Conservation (phyloP, 805 yeast genomes). For the Ogataea ramenticola region DNA sequence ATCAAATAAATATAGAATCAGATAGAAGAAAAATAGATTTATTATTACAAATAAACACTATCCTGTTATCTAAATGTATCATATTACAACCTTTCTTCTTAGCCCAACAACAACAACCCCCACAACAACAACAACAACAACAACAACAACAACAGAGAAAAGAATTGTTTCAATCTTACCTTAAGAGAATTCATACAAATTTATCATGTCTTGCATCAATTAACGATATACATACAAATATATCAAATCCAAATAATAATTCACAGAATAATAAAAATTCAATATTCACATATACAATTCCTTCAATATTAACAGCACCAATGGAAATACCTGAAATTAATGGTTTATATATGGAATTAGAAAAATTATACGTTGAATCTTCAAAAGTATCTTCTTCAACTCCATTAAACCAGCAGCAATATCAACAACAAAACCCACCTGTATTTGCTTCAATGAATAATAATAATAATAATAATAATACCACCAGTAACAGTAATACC, state of each 20-base stretch:
- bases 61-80: slow-evolving; percentile 25
- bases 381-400: not conserved
- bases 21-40: slow-evolving; percentile 29
- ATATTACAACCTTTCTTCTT: slow-evolving; percentile 19
- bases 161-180: slow-evolving; percentile 25
- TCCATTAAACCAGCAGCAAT: slow-evolving; percentile 9
- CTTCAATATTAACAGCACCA: slow-evolving; percentile 47
- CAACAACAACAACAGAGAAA: slow-evolving; percentile 12
- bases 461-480: slow-evolving; percentile 2
- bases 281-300: slow-evolving; percentile 21
- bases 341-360: slow-evolving; percentile 38
- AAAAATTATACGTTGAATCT: slow-evolving; percentile 48
- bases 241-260: slow-evolving; percentile 14
- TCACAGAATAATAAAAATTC: slow-evolving; percentile 22
- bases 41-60: slow-evolving; percentile 27
- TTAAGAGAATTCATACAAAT: slow-evolving; percentile 30
- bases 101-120: slow-evolving; percentile 4
- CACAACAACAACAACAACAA: not conserved
- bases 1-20: slow-evolving; percentile 17
- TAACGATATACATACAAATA: slow-evolving; percentile 26
- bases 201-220: slow-evolving; percentile 29
- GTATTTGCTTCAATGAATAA: slow-evolving; percentile 1
- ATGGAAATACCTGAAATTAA: slow-evolving; percentile 47
- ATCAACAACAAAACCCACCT: slow-evolving; percentile 2
- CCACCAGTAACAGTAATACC: slow-evolving; percentile 19